Base-by-base conservation (phyloP, 1,284 basidiomycete species). In the Cryptococcus sp. region DNA sequence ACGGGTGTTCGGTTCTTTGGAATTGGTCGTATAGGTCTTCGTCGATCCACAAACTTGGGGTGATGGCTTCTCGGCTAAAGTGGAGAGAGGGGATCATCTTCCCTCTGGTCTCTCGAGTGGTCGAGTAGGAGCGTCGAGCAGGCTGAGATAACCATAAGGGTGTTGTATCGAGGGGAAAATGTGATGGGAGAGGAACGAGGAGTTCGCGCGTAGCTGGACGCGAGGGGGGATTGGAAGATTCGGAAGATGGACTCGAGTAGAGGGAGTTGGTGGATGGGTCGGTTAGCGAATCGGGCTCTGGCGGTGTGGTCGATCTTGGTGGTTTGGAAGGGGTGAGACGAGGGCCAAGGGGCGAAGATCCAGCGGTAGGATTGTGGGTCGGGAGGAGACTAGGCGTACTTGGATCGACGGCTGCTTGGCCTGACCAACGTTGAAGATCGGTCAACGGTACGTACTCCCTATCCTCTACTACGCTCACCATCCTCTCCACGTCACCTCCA, bases 11-110 rank as follows among this genome's bases (percentile, higher is more conserved):
- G 28, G 9, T 31, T 14, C 28, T 7, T 31, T 31, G 36, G 39
- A 48, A 48, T 35, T 26, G 28, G 4, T 48, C 46, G 24, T 48
- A 49, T 6, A 44, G 16, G 18, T 49, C 47, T 28, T 49, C 47
- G 26, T 49, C 42, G 23, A 49, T 33, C 47, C 47, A 49, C 14
- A 49, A 33, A 26, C 47, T 49, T 12, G 47, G 47, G 2, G 41
- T 43, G 18, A 44, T 43, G 1, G 47, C 47, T 14, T 36, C 33
- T 18, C 41, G 12, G 21, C 38, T 42, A 2, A 43, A 23, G 16
- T 28, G 35, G 3, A 49, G 25, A 24, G 16, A 12, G 4, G 47
- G 47, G 31, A 35, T n/a, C 2, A 16, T 31, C 22, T 31, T 35
- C 4, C 45, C 43, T 36, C 16, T 45, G 33, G 12, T 23, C 31